A percentile compares a stretch with the other conserved stretches of the same genome.
phyloP scores from a whole-genome alignment of 441 rosid species.

The Monsonia emarginata region DNA sequence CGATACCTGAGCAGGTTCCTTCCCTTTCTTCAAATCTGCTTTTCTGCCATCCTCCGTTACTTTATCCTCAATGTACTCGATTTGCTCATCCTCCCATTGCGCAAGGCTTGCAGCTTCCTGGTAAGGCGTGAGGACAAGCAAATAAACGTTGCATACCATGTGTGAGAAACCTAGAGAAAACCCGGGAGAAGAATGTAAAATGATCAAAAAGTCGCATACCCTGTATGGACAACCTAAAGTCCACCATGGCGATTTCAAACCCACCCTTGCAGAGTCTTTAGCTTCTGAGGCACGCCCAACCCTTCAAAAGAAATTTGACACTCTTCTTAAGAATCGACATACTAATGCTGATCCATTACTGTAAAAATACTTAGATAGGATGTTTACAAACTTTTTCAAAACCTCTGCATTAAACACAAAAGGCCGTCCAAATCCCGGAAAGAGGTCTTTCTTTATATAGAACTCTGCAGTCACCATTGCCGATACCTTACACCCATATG shows the following conservation, averaged over 20 bases:
- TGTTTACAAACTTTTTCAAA: constrained; percentile 42
- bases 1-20: constrained; percentile 57
- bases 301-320: constrained; percentile 26
- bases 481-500: constrained; percentile 45
- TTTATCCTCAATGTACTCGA: constrained; percentile 65
- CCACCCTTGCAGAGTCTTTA: constrained; percentile 77
- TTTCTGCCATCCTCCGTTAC: constrained; percentile 60
- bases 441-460: constrained; percentile 59
- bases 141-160: not conserved
- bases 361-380: constrained; percentile 7
- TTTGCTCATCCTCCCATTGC: constrained; percentile 83
- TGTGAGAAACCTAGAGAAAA: not conserved
- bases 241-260: constrained; percentile 89
- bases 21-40: constrained; percentile 75
- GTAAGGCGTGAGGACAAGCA: constrained; percentile 7
- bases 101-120: constrained; percentile 71
- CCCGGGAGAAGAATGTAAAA: not conserved
- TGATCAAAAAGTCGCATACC: constrained; percentile 27
- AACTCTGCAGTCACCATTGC: constrained; percentile 80
- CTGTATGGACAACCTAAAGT: constrained; percentile 66
- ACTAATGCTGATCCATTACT: not conserved
- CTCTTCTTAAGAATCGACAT: constrained; percentile 15
- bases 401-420: constrained; percentile 67
- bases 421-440: constrained; percentile 84
- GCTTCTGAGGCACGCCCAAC: constrained; percentile 61